These are phyloP conservation scores for Lactuca saligna DNA, from an alignment of 129 eudicot species.

Conservation along the genomic window DNA sequence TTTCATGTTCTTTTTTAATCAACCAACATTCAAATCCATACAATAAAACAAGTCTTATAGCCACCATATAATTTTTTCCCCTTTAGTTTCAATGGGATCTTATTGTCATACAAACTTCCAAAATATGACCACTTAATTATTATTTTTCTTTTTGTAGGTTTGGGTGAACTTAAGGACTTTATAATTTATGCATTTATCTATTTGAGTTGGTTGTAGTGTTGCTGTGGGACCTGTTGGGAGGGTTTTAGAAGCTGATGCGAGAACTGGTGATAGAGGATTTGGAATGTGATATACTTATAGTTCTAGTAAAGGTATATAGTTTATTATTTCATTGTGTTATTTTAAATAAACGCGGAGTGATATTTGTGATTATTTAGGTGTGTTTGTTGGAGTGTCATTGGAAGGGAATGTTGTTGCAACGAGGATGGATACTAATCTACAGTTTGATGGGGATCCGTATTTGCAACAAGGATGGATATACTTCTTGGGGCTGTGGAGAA, in stretches of 20 bases:
- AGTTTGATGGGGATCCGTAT: constrained; percentile 92
- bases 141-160: constrained; percentile 42
- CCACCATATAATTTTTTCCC: no score
- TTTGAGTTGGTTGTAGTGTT: constrained; percentile 99
- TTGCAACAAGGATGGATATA: constrained; percentile 77
- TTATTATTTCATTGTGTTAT: neutral
- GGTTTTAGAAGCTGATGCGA: constrained; percentile 93
- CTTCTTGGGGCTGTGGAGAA: constrained; percentile 82
- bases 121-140: neutral
- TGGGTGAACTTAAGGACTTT: constrained; percentile 99
- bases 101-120: no score
- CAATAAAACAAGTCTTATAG: no score
- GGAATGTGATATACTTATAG: constrained; percentile 98
- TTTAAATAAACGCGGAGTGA: neutral
- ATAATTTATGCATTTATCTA: constrained; percentile 97
- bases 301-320: constrained; percentile 84
- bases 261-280: constrained; percentile 97
- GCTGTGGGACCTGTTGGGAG: constrained; percentile 98
- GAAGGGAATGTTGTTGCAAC: constrained; percentile 91
- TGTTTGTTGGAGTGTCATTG: constrained; percentile 91
- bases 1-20: no score
- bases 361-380: constrained; percentile 49
- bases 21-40: no score
- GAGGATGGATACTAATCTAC: constrained; percentile 86
- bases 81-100: no score